Evolutionary conservation across 768 basidiomycete genomes (phyloP).

Genomic region (Lentinus brumalis): DNA sequence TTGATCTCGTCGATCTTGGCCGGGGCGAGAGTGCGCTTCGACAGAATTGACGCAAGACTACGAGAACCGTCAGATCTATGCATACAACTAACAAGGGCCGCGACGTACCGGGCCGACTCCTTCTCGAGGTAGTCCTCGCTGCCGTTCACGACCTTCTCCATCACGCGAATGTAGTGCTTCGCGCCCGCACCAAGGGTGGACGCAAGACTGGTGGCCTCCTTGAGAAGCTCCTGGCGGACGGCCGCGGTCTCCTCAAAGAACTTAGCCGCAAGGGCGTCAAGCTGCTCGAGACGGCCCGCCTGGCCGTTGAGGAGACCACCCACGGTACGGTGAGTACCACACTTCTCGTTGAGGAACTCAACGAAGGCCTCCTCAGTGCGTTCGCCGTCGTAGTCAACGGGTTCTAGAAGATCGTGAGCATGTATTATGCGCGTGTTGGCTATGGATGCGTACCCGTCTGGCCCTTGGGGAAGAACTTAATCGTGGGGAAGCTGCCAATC

Average conservation of each 20-base stretch:
- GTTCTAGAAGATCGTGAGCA: not conserved
- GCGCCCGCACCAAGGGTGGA: constrained; percentile 52
- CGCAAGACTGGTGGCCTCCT: constrained; percentile 62
- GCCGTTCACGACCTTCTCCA: constrained; percentile 81
- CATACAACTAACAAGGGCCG: constrained; percentile 1
- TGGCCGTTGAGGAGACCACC: constrained; percentile 81
- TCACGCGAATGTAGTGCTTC: constrained; percentile 84
- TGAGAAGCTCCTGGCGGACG: constrained; percentile 60
- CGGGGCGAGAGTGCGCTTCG: constrained; percentile 74
- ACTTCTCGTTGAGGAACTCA: constrained; percentile 79
- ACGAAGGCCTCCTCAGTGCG: constrained; percentile 79
- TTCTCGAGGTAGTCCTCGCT: constrained; percentile 80
- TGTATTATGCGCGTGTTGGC: not conserved
- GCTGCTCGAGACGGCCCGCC: constrained; percentile 80
- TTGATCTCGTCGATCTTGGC: constrained; percentile 92
- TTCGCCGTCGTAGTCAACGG: constrained; percentile 67
- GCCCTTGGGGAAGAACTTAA: constrained; percentile 90
- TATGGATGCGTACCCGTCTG: constrained; percentile 39
- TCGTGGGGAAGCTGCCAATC: constrained; percentile 84
- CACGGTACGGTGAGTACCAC: constrained; percentile 80
- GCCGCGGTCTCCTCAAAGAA: constrained; percentile 66
- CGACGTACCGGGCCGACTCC: constrained; percentile 75
- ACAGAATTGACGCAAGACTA: constrained; percentile 50
- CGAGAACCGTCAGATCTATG: not conserved
- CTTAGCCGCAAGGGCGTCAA: constrained; percentile 76